Evolutionary conservation across 352 stramenopile genomes (phyloP), one percentile per base, ranked within the genome.

Genomic region (Pythium utonaiense): DNA sequence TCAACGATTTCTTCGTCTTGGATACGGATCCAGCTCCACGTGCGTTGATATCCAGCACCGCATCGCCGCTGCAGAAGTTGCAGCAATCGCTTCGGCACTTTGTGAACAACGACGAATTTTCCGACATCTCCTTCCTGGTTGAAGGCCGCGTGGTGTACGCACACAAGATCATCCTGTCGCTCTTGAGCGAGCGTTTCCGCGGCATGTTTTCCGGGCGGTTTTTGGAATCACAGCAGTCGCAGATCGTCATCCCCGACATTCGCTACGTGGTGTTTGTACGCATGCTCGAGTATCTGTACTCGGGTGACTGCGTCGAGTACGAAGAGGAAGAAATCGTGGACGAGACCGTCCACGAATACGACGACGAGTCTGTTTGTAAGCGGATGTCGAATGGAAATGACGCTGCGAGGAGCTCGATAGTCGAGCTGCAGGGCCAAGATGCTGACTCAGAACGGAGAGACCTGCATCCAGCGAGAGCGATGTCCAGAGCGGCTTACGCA

Each of bases 241-340:
- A 93, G 64, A 98, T 98, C 61, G 79, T 89, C 36, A 88, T 98
- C 22, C 84, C 88, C 0, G 88, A 97, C 66, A 91, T 94, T 47
- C 84, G 80, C 10, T 96, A 97, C 60, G 77, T 86, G 25, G 83
- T 90, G 27, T 99, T 98, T 75, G 50, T 97, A 9, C 67, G 83
- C 25, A 90, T 98, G 61, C 88, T 99, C 57, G 79, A 97, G 71
- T 98, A 98, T 64, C 78, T 99, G 25, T 98, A 99, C 69, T 97
- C 93, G 0, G 93, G 96, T 19, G 45, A 78, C 5, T 69, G 54
- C 34, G 44, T 67, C 36, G 52, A 67, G 44, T 67, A 67, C 17
- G 51, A 66, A 31, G 59, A 66, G 21, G 57, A 64, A 19, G 58
- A 65, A 1, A 24, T 40, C 19, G 34, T 19, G 3, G 30, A 62